Evolutionary conservation across 1,139 yeast genomes (phyloP).

Genomic region (Diutina scorzettiae): DNA sequence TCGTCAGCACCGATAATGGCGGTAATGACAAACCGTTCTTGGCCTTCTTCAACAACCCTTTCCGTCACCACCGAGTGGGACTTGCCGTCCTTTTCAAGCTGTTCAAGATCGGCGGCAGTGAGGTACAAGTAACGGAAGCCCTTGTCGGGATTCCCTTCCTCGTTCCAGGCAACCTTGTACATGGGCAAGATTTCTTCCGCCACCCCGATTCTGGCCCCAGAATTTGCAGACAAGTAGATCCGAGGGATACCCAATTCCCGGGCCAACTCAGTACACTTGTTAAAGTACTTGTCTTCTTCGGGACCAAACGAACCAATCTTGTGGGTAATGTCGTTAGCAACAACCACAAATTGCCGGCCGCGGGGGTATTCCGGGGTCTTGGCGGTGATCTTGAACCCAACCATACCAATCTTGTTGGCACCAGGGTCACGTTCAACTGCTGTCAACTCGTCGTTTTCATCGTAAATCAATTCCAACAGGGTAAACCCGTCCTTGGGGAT

Average conservation of each 20-base stretch:
- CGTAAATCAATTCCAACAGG: slow-evolving; percentile 74
- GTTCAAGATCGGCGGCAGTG: slow-evolving; percentile 52
- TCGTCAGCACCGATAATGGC: slow-evolving; percentile 90
- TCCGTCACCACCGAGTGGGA: slow-evolving; percentile 61
- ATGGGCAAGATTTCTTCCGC: slow-evolving; percentile 91
- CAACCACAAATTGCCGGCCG: slow-evolving; percentile 85
- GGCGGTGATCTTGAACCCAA: slow-evolving; percentile 82
- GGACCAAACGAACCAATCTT: slow-evolving; percentile 99
- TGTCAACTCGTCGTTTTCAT: slow-evolving; percentile 64
- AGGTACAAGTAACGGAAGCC: slow-evolving; percentile 88
- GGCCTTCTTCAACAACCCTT: slow-evolving; percentile 72
- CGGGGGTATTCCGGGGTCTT: slow-evolving; percentile 96
- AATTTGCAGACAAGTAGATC: slow-evolving; percentile 90
- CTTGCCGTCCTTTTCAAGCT: slow-evolving; percentile 49
- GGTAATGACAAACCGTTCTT: slow-evolving; percentile 67
- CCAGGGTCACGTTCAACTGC: slow-evolving; percentile 95
- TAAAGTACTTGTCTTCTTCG: slow-evolving; percentile 84
- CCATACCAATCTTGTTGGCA: slow-evolving; percentile 93
- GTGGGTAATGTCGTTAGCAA: slow-evolving; percentile 94
- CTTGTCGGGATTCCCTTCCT: slow-evolving; percentile 57
- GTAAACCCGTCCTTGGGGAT: slow-evolving; percentile 71
- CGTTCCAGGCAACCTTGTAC: slow-evolving; percentile 90
- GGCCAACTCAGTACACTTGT: slow-evolving; percentile 86
- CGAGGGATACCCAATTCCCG: slow-evolving; percentile 88
- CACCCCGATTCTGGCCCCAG: slow-evolving; percentile 97